These are phyloP conservation scores for Naganishia sp. DNA, from an alignment of 1,284 basidiomycete genomes.

Conservation along the genomic window DNA sequence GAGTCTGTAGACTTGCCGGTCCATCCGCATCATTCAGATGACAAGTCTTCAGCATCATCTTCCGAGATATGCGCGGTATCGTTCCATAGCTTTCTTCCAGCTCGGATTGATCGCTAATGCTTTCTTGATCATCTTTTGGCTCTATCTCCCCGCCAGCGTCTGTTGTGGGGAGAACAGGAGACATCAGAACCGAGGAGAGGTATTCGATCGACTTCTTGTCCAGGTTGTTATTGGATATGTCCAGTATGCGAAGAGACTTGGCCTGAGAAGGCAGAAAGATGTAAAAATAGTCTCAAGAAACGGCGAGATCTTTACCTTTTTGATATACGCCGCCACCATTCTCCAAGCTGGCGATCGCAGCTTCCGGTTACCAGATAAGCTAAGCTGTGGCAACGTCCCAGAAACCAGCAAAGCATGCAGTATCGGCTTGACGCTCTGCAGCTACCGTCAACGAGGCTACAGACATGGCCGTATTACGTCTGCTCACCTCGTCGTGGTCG, in stretches of 20 bases:
- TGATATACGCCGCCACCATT: slow-evolving; percentile 75
- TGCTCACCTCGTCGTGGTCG: slow-evolving; percentile 72
- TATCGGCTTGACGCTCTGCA: slow-evolving; percentile 79
- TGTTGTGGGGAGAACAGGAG: background rate
- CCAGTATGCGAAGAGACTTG: slow-evolving; percentile 74
- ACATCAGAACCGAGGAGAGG: slow-evolving; percentile 63
- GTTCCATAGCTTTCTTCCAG: slow-evolving; percentile 37
- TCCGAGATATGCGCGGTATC: slow-evolving; percentile 15
- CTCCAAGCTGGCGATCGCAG: slow-evolving; percentile 78
- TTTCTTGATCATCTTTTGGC: slow-evolving; percentile 37
- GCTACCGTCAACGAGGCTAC: slow-evolving; percentile 1
- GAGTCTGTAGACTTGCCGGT: slow-evolving; percentile 61
- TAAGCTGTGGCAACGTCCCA: slow-evolving; percentile 76
- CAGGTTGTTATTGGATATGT: slow-evolving; percentile 81
- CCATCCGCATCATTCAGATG: background rate
- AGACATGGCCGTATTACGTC: slow-evolving; percentile 6
- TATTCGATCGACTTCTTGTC: slow-evolving; percentile 83
- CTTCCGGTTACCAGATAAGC: slow-evolving; percentile 80
- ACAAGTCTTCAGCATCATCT: slow-evolving; percentile 13
- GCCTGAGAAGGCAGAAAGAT: slow-evolving; percentile 57
- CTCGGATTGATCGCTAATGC: slow-evolving; percentile 27
- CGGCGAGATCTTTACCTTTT: slow-evolving; percentile 59
- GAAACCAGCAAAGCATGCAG: slow-evolving; percentile 87
- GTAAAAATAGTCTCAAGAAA: background rate
- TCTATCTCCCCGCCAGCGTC: slow-evolving; percentile 24